Evolutionary conservation across 345 rosid genomes (phyloP).

Genomic region (Chamaenerion angustifolium): DNA sequence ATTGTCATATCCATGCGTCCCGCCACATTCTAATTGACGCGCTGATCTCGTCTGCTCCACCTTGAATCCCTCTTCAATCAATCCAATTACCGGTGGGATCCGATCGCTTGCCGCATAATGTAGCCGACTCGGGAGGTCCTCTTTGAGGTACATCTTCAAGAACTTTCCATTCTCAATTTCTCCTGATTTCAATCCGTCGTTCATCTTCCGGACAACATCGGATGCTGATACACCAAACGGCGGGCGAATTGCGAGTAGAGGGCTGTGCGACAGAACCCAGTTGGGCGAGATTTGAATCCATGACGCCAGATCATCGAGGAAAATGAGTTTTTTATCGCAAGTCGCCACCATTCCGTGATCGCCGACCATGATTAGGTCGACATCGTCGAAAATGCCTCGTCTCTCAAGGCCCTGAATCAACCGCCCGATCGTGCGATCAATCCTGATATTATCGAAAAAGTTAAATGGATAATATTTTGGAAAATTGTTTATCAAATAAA

Average conservation of each 20-base stretch:
- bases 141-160: slow-evolving; percentile 71
- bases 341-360: slow-evolving; percentile 98
- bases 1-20: slow-evolving; percentile 88
- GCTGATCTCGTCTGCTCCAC: slow-evolving; percentile 51
- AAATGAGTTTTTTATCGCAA: slow-evolving; percentile 67
- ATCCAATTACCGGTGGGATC: slow-evolving; percentile 67
- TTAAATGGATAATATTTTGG: too few relatives aligned
- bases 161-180: slow-evolving; percentile 64
- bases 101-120: slow-evolving; percentile 56
- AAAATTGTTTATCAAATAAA: too few relatives aligned
- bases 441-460: slow-evolving; percentile 3
- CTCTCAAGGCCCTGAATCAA: slow-evolving; percentile 60
- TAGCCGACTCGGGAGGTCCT: slow-evolving; percentile 65
- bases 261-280: slow-evolving; percentile 69
- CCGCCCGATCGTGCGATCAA: slow-evolving; percentile 67
- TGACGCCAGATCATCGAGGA: slow-evolving; percentile 60
- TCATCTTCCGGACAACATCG: slow-evolving; percentile 65
- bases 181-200: slow-evolving; percentile 55
- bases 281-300: slow-evolving; percentile 49
- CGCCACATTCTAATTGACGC: slow-evolving; percentile 57
- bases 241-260: slow-evolving; percentile 66
- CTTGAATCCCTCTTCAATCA: slow-evolving; percentile 62
- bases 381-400: slow-evolving; percentile 82
- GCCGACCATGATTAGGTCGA: slow-evolving; percentile 72
- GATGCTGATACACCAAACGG: slow-evolving; percentile 29